Evolutionary conservation across 1,284 basidiomycete genomes (phyloP).

Genomic region (Melampsora abietis-canadensis): DNA sequence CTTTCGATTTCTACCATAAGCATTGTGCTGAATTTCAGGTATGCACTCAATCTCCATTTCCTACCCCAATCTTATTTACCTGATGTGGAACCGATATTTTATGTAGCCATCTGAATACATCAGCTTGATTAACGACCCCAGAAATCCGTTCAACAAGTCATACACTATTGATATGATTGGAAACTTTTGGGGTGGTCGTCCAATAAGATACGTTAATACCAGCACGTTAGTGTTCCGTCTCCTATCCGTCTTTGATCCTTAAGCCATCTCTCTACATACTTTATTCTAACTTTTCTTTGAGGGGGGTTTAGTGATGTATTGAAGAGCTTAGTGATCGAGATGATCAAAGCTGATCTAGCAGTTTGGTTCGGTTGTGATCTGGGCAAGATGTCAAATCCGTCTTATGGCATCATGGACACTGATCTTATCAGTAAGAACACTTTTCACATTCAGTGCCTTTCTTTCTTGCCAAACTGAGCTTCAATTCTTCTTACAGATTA

Average conservation of each 20-base stretch:
- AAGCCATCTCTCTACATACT: no score
- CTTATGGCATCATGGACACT: conserved; percentile 77
- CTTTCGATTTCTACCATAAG: conserved; percentile 63
- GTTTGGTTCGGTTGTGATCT: conserved; percentile 74
- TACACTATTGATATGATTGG: conserved; percentile 90
- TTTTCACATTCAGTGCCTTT: no score
- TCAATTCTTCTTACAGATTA: conserved; percentile 3
- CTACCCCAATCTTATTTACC: conserved; percentile 25
- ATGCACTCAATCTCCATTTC: not conserved
- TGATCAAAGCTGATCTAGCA: conserved; percentile 74
- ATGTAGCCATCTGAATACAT: conserved; percentile 62
- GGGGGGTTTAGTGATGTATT: not conserved
- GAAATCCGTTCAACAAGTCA: conserved; percentile 75
- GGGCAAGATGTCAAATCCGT: conserved; percentile 52
- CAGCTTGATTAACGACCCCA: conserved; percentile 90
- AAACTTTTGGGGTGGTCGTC: conserved; percentile 80
- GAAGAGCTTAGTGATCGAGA: conserved; percentile 50
- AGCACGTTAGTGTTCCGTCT: conserved; percentile 64
- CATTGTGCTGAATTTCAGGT: conserved; percentile 58
- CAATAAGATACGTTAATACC: conserved; percentile 86
- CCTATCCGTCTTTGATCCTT: no score
- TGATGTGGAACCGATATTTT: not conserved
- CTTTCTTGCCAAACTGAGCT: no score
- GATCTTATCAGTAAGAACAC: conserved; percentile 63
- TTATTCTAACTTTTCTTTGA: not conserved